Evolutionary conservation across 1,139 yeast genomes (phyloP).

Genomic region (Taphrina confusa): DNA sequence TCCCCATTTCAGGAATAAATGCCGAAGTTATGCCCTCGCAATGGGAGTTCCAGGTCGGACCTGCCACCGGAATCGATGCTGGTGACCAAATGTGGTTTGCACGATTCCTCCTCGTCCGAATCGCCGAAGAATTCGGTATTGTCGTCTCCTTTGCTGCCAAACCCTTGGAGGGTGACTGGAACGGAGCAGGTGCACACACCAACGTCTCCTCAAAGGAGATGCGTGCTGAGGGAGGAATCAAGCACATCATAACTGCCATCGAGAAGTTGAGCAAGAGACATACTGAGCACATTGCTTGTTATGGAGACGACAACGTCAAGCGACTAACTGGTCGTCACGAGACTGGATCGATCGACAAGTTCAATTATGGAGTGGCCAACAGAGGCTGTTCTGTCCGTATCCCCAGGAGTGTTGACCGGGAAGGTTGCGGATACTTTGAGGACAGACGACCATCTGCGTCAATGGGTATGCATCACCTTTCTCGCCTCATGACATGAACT

Average conservation of each 20-base stretch:
- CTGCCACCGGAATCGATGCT: slow-evolving; percentile 91
- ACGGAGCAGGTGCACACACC: slow-evolving; percentile 99
- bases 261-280: slow-evolving; percentile 95
- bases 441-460: slow-evolving; percentile 98
- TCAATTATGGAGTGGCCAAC: slow-evolving; percentile 98
- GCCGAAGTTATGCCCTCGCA: slow-evolving; percentile 99
- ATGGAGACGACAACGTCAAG: slow-evolving; percentile 90
- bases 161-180: slow-evolving; percentile 98
- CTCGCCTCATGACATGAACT: slow-evolving; percentile 44
- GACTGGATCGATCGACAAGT: slow-evolving; percentile 88
- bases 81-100: slow-evolving; percentile 98
- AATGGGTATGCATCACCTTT: slow-evolving; percentile 97
- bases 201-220: slow-evolving; percentile 88
- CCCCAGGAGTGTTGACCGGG: slow-evolving; percentile 97
- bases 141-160: slow-evolving; percentile 99
- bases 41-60: slow-evolving; percentile 99
- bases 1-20: slow-evolving; percentile 89
- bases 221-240: slow-evolving; percentile 97
- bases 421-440: slow-evolving; percentile 97
- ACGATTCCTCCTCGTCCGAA: slow-evolving; percentile 86
- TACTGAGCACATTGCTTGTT: slow-evolving; percentile 89
- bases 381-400: slow-evolving; percentile 99
- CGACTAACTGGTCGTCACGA: slow-evolving; percentile 98
- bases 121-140: slow-evolving; percentile 98
- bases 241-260: slow-evolving; percentile 85